Conservation (phyloP, 2,329 filamentous ascomycete species). For the Calonectria fujianensis region DNA sequence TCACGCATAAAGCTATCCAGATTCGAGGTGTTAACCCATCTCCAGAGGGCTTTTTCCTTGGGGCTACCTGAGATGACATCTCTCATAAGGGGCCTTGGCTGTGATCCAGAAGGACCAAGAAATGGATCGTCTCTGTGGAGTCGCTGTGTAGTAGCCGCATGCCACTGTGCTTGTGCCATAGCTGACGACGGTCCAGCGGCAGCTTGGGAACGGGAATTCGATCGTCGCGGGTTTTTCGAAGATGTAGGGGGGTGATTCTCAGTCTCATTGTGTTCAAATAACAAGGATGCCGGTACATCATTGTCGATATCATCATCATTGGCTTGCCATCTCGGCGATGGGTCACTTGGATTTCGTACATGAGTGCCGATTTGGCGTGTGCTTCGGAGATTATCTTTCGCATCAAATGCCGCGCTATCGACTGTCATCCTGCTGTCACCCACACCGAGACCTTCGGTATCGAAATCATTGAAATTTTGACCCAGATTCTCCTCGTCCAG, state of each 20-base stretch:
- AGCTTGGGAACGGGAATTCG: slow-evolving; percentile 42
- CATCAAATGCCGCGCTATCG: slow-evolving; percentile 58
- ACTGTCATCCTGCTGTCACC: slow-evolving; percentile 69
- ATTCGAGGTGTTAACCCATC: slow-evolving; percentile 94
- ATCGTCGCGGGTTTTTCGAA: slow-evolving; percentile 43
- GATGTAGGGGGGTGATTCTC: slow-evolving; percentile 45
- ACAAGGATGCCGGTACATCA: slow-evolving; percentile 78
- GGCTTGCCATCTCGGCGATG: slow-evolving; percentile 52
- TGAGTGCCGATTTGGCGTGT: slow-evolving; percentile 35
- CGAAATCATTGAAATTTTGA: slow-evolving; percentile 70
- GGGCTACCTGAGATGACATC: slow-evolving; percentile 59
- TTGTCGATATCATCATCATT: slow-evolving; percentile 73
- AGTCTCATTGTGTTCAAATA: slow-evolving; percentile 72
- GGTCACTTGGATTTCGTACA: slow-evolving; percentile 43
- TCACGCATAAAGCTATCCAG: slow-evolving; percentile 90
- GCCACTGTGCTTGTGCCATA: slow-evolving; percentile 72
- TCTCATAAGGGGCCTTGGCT: slow-evolving; percentile 57
- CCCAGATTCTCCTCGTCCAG: slow-evolving; percentile 74
- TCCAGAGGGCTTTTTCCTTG: slow-evolving; percentile 88
- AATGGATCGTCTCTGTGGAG: slow-evolving; percentile 65
- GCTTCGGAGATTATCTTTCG: slow-evolving; percentile 45
- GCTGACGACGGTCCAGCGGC: slow-evolving; percentile 64
- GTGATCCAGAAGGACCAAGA: slow-evolving; percentile 38
- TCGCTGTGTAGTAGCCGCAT: slow-evolving; percentile 69
- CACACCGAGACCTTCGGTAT: slow-evolving; percentile 66